phyloP scores from a whole-genome alignment of 306 rosid genomes.

The Senna tora region DNA sequence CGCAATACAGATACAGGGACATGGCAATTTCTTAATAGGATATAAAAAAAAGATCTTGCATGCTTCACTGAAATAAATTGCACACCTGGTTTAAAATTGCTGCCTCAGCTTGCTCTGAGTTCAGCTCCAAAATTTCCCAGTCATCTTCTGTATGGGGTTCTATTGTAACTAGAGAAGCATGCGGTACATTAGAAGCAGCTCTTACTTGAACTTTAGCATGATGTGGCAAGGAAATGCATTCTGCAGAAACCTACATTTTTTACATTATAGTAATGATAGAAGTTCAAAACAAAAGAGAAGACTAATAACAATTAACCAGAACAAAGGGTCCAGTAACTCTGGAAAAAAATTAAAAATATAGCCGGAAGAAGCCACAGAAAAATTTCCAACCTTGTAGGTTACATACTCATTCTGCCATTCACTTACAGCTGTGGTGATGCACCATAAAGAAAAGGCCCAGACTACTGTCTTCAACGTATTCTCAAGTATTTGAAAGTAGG shows the following conservation, averaged over 20 bases:
- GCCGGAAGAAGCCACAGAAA: background rate
- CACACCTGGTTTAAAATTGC: slow-evolving; percentile 78
- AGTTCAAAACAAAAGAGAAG: background rate
- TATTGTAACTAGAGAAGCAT: slow-evolving; percentile 67
- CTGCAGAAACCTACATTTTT: slow-evolving; percentile 69
- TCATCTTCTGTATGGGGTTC: slow-evolving; percentile 89
- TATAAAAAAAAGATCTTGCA: background rate
- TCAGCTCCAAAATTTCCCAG: slow-evolving; percentile 94
- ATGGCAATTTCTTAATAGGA: background rate
- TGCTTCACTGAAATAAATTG: background rate
- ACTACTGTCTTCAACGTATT: no score
- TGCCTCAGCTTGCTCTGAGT: slow-evolving; percentile 81
- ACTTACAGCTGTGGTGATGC: background rate
- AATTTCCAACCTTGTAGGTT: background rate
- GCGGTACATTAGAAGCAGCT: slow-evolving; percentile 59
- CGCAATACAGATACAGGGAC: background rate
- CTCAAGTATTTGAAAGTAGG: no score
- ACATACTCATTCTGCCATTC: background rate
- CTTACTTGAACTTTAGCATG: slow-evolving; percentile 62
- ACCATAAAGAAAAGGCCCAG: no score
- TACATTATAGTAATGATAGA: background rate
- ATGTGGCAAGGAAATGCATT: slow-evolving; percentile 71
- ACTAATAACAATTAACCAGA: background rate
- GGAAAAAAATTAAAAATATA: background rate
- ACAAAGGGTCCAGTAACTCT: background rate